These are phyloP conservation scores for Phaeophleospora eucalypticola DNA, from an alignment of 2,329 filamentous ascomycete species.

Conservation along the genomic window DNA sequence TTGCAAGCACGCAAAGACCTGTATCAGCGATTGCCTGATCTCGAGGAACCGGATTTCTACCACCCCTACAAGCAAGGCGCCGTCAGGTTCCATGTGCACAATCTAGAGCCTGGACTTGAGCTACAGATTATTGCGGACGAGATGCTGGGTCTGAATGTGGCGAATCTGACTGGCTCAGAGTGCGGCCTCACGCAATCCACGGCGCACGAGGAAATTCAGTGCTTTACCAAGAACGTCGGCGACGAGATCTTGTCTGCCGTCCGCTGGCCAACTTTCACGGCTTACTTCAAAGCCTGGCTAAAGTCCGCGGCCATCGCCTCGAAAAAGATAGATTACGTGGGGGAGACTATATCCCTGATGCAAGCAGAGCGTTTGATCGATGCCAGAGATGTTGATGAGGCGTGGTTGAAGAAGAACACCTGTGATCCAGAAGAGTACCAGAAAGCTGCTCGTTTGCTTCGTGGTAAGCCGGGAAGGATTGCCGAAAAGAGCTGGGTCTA, in stretches of 20 bases:
- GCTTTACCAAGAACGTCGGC: neutral
- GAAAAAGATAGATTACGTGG: neutral
- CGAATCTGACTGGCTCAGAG: neutral
- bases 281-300: neutral
- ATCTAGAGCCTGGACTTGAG: neutral
- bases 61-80: neutral
- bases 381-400: neutral
- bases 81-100: neutral
- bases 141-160: neutral
- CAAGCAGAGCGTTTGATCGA: neutral
- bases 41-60: neutral
- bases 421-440: neutral
- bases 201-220: neutral
- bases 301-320: neutral
- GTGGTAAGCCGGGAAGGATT: too few relatives aligned
- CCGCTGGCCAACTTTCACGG: neutral
- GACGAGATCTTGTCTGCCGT: neutral
- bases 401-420: neutral
- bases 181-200: neutral
- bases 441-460: too few relatives aligned
- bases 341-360: neutral
- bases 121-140: neutral
- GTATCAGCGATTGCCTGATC: neutral
- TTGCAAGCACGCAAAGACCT: neutral
- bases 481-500: too few relatives aligned